Base-by-base conservation (phyloP, 2,329 filamentous ascomycete genomes). In the Lizonia empirigonia region DNA sequence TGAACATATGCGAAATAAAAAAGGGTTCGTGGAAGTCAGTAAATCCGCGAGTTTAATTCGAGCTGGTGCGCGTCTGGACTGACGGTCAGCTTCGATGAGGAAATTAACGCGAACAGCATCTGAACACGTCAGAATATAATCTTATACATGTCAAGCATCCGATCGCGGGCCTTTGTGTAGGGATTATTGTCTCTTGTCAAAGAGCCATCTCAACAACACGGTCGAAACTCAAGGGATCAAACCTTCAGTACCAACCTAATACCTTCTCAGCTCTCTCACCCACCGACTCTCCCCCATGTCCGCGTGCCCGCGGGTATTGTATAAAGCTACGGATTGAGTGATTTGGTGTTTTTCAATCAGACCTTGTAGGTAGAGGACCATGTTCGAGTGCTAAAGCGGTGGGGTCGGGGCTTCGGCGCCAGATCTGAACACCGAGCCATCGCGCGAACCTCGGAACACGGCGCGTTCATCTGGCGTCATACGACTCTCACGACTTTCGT, bases 381-480 rank as follows among this genome's bases (percentile, higher is more conserved):
- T 4, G 27, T 15, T 7, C 3, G 27, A 1, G 0, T 7, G 6
- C 27, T 34, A 22, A 5, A 22, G n/a, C 5, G 29, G 23, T 33
- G 19, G 33, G 32, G 2, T 36, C 15, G n/a, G 20, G 16, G 16
- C 13, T 19, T 51, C 48, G 48, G 40, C 30, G 36, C 30, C 36
- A 52, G 20, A 46, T 52, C 33, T 52, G 27, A 13, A n/a, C 23
- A 2, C 49, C 42, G 49, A 47, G 13, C 12, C 22, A 6, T n/a
- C 29, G 29, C 29, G 7, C 29, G 29, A 30, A 40, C 42, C 49
- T 44, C 37, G 42, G 49, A 29, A 46, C n/a, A 12, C 16, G 33
- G 42, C 42, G 32, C 36, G 42, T 35, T 7, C 26, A 15, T 39
- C 32, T 46, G 36, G 42, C 42, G 49, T 52, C 49, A 47, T 52